A percentile compares a stretch with the other conserved stretches of the same genome.
phyloP scores from a whole-genome alignment of 192 early-diverging fungal species.

The Pilobolus umbonatus region DNA sequence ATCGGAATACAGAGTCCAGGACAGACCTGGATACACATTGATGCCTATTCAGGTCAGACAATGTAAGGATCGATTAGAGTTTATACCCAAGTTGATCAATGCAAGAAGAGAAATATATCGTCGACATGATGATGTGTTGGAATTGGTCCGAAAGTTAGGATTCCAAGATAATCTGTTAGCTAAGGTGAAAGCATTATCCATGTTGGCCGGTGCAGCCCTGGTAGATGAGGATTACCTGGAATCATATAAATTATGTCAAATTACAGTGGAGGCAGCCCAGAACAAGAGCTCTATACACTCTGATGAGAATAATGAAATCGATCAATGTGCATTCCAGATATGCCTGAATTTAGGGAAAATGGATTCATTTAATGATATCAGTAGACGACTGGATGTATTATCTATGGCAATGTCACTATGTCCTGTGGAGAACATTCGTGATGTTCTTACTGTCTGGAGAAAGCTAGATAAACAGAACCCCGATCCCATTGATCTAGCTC shows the following conservation, averaged over 20 bases:
- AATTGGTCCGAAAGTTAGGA: slow-evolving; percentile 52
- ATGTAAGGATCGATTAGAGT: slow-evolving; percentile 49
- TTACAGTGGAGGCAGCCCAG: slow-evolving; percentile 49
- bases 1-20: slow-evolving; percentile 40
- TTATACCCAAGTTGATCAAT: slow-evolving; percentile 57
- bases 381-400: slow-evolving; percentile 43
- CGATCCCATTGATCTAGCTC: neutral
- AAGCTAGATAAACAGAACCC: slow-evolving; percentile 31
- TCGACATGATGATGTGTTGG: slow-evolving; percentile 47
- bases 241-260: slow-evolving; percentile 53
- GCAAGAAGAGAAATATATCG: slow-evolving; percentile 44
- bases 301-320: slow-evolving; percentile 13
- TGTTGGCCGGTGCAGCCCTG: slow-evolving; percentile 60
- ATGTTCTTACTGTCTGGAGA: slow-evolving; percentile 41
- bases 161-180: slow-evolving; percentile 35
- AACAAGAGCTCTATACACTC: neutral
- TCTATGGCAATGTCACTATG: slow-evolving; percentile 53
- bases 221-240: slow-evolving; percentile 48
- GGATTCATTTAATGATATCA: slow-evolving; percentile 37
- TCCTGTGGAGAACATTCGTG: slow-evolving; percentile 38
- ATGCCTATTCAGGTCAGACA: slow-evolving; percentile 72
- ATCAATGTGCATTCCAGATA: slow-evolving; percentile 36
- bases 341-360: slow-evolving; percentile 40
- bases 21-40: slow-evolving; percentile 45
- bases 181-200: slow-evolving; percentile 53